phyloP scores from a whole-genome alignment of 805 yeast genomes.

The Suhomyces kilbournensis region DNA sequence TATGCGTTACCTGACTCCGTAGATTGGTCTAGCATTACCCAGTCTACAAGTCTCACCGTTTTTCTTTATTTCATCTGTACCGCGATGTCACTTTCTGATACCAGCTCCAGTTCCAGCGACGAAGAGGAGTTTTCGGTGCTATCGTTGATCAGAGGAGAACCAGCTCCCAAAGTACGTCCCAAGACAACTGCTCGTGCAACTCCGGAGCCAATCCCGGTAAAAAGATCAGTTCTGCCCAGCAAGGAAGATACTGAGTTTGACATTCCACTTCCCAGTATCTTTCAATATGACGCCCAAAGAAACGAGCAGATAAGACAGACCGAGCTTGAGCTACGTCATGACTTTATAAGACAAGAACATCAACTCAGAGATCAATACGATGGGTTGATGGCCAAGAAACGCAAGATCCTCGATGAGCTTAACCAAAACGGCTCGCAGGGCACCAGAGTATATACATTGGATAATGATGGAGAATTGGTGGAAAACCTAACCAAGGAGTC shows the following conservation, averaged over 20 bases:
- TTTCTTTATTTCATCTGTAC: not conserved
- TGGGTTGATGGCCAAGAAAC: slow-evolving; percentile 12
- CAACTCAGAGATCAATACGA: slow-evolving; percentile 14
- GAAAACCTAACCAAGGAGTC: slow-evolving; percentile 17
- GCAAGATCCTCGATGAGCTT: slow-evolving; percentile 21
- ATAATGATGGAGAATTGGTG: slow-evolving; percentile 16
- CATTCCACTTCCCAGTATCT: slow-evolving; percentile 26
- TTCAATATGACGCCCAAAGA: slow-evolving; percentile 24
- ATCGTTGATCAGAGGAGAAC: not conserved
- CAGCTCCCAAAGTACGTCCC: not conserved
- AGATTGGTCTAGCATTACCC: not conserved
- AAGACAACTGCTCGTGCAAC: not conserved
- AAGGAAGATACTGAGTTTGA: slow-evolving; percentile 11
- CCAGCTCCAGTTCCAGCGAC: slow-evolving; percentile 4
- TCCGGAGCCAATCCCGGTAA: not conserved
- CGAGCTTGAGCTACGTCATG: slow-evolving; percentile 18
- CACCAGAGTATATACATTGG: slow-evolving; percentile 14
- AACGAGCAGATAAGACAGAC: slow-evolving; percentile 22
- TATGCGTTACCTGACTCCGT: too few species aligned
- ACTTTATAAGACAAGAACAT: slow-evolving; percentile 16
- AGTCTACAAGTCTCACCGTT: not conserved
- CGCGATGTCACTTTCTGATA: not conserved
- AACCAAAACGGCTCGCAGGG: slow-evolving; percentile 31
- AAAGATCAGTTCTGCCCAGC: not conserved
- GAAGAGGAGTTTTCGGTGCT: slow-evolving; percentile 2